Percentiles rank a stretch among this genome's conserved stretches.
Evolutionary conservation across 2,329 filamentous ascomycete genomes (phyloP).

Genomic region (Paraphoma sp.): DNA sequence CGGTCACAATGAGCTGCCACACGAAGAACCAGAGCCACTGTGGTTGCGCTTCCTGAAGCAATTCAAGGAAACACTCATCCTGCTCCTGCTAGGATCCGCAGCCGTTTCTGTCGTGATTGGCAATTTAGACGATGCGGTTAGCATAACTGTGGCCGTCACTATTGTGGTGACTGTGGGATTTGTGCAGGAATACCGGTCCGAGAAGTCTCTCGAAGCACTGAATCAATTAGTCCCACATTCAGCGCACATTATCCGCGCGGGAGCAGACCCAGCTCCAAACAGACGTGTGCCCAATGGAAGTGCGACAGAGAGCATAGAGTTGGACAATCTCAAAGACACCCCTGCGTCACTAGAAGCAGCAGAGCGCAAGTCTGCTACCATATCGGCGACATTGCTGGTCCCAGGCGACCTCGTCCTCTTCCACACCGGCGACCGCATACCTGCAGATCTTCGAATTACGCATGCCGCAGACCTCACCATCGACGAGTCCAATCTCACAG

Average conservation of each 20-base stretch:
- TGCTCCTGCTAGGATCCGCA: constrained; percentile 89
- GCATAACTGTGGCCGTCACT: constrained; percentile 93
- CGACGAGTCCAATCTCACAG: constrained; percentile 95
- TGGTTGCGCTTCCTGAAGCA: constrained; percentile 97
- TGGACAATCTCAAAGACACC: constrained; percentile 60
- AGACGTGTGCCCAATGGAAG: constrained; percentile 27
- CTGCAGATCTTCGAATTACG: constrained; percentile 93
- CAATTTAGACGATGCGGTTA: constrained; percentile 93
- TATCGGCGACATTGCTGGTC: constrained; percentile 86
- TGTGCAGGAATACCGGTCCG: constrained; percentile 95
- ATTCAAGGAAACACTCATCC: constrained; percentile 93
- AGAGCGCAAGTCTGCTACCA: constrained; percentile 79
- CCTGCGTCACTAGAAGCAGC: constrained; percentile 67
- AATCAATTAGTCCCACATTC: constrained; percentile 94
- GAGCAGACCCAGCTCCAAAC: constrained; percentile 28
- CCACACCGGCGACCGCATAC: constrained; percentile 93
- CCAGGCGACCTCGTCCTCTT: constrained; percentile 93
- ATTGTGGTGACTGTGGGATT: constrained; percentile 97
- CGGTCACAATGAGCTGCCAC: constrained; percentile 92
- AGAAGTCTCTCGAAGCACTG: constrained; percentile 94
- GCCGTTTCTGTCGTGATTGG: constrained; percentile 87
- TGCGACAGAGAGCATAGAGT: constrained; percentile 49
- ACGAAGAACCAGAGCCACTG: constrained; percentile 89
- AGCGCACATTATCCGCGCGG: constrained; percentile 83
- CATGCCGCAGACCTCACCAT: constrained; percentile 89